Evolutionary conservation across 352 stramenopile species (phyloP), one percentile per base, ranked within the genome.

Genomic region (Aphanomyces cochlioides): DNA sequence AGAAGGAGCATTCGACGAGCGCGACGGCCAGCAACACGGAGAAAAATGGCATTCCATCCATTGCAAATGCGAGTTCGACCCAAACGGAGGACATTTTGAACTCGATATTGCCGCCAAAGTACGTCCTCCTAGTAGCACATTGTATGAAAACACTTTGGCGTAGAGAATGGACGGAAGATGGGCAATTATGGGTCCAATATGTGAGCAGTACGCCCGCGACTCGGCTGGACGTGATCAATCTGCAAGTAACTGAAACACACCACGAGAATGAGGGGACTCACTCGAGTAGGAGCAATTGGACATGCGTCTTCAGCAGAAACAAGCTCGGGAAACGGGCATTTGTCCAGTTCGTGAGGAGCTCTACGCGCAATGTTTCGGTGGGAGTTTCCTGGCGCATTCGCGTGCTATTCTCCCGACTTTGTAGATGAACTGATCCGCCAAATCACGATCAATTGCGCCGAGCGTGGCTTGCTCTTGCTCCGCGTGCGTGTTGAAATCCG

Each of bases 371-470:
- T 97, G 90, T 71, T 97, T 98, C 74, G 87, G 86, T 92, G 69
- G 2, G 60, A 0, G 6, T 13, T 12, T 56, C 17, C n/a, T 39
- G 43, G 17, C 28, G 47, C 38, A 2, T 71, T 38, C 17, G 58
- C 21, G 10, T 54, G 21, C 54, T 66, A 36, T 63, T 37, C 8
- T 17, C 43, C 8, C 4, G 19, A 40, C 7, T 36, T 28, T 21
- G 12, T 66, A 92, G 90, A 97, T 67, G 91, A 97, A 57, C 69
- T 97, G 43, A 97, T 97, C 60, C 81, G 90, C 7, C 92, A 97
- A 78, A 92, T 97, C 68, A 97, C 92, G 0, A 96, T 98, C 75
- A 96, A 97, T 73, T 97, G 91, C 75, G 91, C 88, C 0, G 90
- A 97, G 74, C 83, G 91, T 13, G 91, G 92, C 10, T 73, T 98